Conservation (phyloP, 2,329 filamentous ascomycete genomes). For the Pseudopyrenochaeta lycopersici region DNA sequence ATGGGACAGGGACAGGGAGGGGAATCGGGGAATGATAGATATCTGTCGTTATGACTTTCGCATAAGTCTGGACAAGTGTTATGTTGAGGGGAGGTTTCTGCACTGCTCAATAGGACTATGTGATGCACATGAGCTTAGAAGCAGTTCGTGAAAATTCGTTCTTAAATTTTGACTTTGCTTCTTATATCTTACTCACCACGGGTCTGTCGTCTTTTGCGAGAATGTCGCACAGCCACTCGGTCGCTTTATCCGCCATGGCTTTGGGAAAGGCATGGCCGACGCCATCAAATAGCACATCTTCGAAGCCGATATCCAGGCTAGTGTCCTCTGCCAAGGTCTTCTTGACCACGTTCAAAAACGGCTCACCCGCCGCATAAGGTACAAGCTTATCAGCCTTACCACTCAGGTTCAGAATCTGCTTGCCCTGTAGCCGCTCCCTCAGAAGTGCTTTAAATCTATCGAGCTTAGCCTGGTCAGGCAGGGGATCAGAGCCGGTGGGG, state of each 20-base stretch:
- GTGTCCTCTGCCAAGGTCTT: slow-evolving; percentile 63
- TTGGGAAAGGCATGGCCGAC: slow-evolving; percentile 74
- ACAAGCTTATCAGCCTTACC: slow-evolving; percentile 79
- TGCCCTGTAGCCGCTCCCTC: slow-evolving; percentile 59
- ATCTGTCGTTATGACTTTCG: too few species aligned
- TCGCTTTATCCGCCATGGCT: slow-evolving; percentile 72
- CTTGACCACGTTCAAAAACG: slow-evolving; percentile 71
- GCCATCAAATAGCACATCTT: slow-evolving; percentile 73
- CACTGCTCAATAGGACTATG: too few species aligned
- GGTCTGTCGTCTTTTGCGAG: slow-evolving; percentile 30
- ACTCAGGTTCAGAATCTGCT: slow-evolving; percentile 48
- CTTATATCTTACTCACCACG: slow-evolving; percentile 36
- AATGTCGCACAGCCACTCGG: slow-evolving; percentile 66
- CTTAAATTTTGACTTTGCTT: too few species aligned
- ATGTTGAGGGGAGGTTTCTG: too few species aligned
- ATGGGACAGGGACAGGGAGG: too few species aligned
- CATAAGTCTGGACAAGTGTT: too few species aligned
- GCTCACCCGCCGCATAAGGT: slow-evolving; percentile 68
- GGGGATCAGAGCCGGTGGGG: slow-evolving; percentile 32
- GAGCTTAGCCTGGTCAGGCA: slow-evolving; percentile 45
- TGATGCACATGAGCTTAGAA: too few species aligned
- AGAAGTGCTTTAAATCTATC: slow-evolving; percentile 34
- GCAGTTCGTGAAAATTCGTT: too few species aligned
- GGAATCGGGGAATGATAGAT: too few species aligned
- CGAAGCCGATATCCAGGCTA: slow-evolving; percentile 62